Conservation (phyloP, 257 asterid species). For the Nicotiana benthamiana region DNA sequence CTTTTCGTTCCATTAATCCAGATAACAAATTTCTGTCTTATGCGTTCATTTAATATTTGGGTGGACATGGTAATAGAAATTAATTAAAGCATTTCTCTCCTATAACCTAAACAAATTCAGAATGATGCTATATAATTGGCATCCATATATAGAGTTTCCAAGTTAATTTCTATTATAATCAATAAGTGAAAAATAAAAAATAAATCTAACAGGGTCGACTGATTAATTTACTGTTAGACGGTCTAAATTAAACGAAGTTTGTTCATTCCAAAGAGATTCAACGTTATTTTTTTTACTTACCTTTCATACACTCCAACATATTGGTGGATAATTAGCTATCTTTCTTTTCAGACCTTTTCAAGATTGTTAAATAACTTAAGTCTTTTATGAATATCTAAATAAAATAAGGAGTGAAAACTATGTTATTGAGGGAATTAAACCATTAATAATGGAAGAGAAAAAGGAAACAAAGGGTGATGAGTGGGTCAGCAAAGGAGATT, state of each 20-base stretch:
- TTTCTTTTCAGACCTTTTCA: background rate
- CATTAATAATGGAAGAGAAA: background rate
- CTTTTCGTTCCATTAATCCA: background rate
- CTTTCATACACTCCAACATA: background rate
- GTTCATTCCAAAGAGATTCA: background rate
- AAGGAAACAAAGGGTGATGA: slow-evolving; percentile 12
- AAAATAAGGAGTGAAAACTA: no score
- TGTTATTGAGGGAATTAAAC: background rate
- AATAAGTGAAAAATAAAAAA: no score
- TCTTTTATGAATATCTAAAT: background rate
- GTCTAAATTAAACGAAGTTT: no score
- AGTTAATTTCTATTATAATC: background rate
- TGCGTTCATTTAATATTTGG: no score
- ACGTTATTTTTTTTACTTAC: background rate
- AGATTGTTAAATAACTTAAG: background rate
- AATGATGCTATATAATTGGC: no score
- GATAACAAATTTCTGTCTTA: no score
- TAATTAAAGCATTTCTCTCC: no score
- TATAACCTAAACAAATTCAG: no score
- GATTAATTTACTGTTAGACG: no score
- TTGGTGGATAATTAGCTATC: background rate
- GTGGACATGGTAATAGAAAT: no score
- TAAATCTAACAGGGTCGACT: no score
- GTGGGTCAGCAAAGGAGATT: slow-evolving; percentile 25
- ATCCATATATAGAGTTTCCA: background rate